Conservation (phyloP, 1,139 yeast species). For the Komagataea norvegica region DNA sequence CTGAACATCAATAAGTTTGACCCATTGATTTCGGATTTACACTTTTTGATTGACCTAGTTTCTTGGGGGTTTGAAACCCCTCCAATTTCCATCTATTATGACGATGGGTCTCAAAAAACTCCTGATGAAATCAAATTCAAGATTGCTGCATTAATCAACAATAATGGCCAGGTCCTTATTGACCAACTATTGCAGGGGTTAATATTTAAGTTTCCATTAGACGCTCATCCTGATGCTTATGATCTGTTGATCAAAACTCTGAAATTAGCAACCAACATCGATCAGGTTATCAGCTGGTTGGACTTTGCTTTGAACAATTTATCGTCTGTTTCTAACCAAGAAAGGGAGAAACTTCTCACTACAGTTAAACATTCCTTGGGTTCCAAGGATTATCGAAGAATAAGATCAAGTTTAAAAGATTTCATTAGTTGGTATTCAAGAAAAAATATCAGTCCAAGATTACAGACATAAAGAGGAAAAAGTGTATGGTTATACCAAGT, state of each 20-base stretch:
- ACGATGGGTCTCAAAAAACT: conserved; percentile 34
- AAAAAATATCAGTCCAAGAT: conserved; percentile 61
- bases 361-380: conserved; percentile 57
- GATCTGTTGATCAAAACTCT: conserved; percentile 68
- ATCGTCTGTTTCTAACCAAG: conserved; percentile 64
- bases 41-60: conserved; percentile 71
- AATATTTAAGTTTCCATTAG: conserved; percentile 66
- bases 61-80: conserved; percentile 83
- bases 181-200: conserved; percentile 58
- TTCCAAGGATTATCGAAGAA: conserved; percentile 68
- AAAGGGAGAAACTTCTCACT: conserved; percentile 53
- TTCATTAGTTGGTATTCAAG: conserved; percentile 82
- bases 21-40: conserved; percentile 65
- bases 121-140: conserved; percentile 47
- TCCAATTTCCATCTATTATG: conserved; percentile 61
- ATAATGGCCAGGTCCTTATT: conserved; percentile 56
- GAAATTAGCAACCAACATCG: conserved; percentile 36
- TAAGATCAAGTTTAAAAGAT: conserved; percentile 65
- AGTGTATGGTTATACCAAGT: too few species aligned
- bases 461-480: conserved; percentile 13
- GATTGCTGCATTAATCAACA: conserved; percentile 34
- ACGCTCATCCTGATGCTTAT: conserved; percentile 69
- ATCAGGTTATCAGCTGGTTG: conserved; percentile 55
- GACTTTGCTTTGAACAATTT: conserved; percentile 48
- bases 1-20: conserved; percentile 62